Evolutionary conservation across 2,329 filamentous ascomycete species (phyloP).

Genomic region (Aspergillus phoenicis): DNA sequence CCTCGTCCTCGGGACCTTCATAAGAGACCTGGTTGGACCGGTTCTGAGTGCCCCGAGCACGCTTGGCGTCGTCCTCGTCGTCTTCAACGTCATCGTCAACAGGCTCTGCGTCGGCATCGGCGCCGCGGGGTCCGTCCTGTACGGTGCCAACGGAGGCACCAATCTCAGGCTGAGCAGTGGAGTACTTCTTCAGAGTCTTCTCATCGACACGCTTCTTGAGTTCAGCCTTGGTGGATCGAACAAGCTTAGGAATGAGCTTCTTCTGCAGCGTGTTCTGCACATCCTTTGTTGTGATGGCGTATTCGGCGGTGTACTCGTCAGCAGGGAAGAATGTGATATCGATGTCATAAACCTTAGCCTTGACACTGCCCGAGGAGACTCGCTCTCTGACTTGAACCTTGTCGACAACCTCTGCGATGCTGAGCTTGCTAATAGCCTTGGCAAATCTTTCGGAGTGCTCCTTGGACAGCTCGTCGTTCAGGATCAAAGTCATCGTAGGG

Average conservation of each 20-base stretch:
- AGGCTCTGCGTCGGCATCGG: slow-evolving; percentile 59
- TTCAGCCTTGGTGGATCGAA: slow-evolving; percentile 72
- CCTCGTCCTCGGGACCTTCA: slow-evolving; percentile 89
- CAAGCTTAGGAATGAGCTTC: slow-evolving; percentile 73
- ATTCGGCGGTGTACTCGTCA: slow-evolving; percentile 80
- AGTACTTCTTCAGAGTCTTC: slow-evolving; percentile 57
- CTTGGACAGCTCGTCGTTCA: slow-evolving; percentile 70
- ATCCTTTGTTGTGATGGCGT: slow-evolving; percentile 77
- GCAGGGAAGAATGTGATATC: slow-evolving; percentile 81
- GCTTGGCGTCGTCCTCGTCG: slow-evolving; percentile 71
- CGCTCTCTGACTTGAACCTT: slow-evolving; percentile 78
- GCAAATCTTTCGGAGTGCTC: slow-evolving; percentile 77
- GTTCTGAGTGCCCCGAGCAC: slow-evolving; percentile 66
- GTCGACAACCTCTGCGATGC: slow-evolving; percentile 81
- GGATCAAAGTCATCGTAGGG: slow-evolving; percentile 71
- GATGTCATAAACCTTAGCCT: slow-evolving; percentile 84
- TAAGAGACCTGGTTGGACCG: slow-evolving; percentile 83
- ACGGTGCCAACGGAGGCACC: slow-evolving; percentile 63
- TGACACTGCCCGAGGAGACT: slow-evolving; percentile 68
- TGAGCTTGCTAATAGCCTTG: slow-evolving; percentile 86
- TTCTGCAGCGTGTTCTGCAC: slow-evolving; percentile 78
- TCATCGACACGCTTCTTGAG: slow-evolving; percentile 74
- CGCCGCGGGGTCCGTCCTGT: slow-evolving; percentile 53
- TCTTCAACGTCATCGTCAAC: slow-evolving; percentile 72
- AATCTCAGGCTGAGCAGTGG: slow-evolving; percentile 75